A percentile compares a stretch with the other conserved stretches of the same genome.
phyloP scores from a whole-genome alignment of 306 rosid species.

The Rosa lucieae region DNA sequence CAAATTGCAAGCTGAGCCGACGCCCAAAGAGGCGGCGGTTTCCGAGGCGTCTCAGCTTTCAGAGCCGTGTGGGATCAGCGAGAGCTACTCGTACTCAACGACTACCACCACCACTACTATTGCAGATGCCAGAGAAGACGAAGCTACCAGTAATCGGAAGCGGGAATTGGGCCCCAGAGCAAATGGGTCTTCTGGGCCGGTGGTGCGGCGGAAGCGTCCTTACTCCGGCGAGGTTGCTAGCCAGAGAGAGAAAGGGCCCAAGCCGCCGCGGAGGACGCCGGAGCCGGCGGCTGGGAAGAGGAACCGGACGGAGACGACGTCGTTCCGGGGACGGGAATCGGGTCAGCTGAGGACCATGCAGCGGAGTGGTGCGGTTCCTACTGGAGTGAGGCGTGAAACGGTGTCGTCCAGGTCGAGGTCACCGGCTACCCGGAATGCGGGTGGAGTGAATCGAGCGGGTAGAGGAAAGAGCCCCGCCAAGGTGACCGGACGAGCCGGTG shows the following conservation, averaged over 20 bases:
- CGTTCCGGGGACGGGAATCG: conserved; percentile 40
- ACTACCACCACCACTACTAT: conserved; percentile 56
- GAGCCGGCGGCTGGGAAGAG: conserved; percentile 42
- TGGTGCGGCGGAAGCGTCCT: conserved; percentile 51
- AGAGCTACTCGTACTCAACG: conserved; percentile 57
- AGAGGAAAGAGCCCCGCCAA: conserved; percentile 34
- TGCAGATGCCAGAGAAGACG: conserved; percentile 60
- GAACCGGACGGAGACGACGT: conserved; percentile 23
- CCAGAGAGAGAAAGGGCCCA: conserved; percentile 43
- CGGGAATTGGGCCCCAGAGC: conserved; percentile 40
- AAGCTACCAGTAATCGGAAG: conserved; percentile 60
- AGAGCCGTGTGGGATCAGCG: conserved; percentile 56
- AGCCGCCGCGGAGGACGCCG: conserved; percentile 11
- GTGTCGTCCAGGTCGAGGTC: conserved; percentile 51
- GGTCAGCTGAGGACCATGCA: conserved; percentile 40
- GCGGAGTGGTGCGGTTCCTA: conserved; percentile 26
- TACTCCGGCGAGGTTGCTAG: conserved; percentile 34
- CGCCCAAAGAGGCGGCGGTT: conserved; percentile 21
- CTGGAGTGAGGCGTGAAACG: conserved; percentile 39
- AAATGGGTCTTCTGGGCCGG: conserved; percentile 28
- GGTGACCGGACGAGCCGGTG: conserved; percentile 29
- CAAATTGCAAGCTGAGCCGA: conserved; percentile 21
- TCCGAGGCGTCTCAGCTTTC: conserved; percentile 48
- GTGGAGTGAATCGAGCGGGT: conserved; percentile 26
- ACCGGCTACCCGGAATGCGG: conserved; percentile 45